Conservation (phyloP, 2,329 filamentous ascomycete species). For the Paraphoma sp. region DNA sequence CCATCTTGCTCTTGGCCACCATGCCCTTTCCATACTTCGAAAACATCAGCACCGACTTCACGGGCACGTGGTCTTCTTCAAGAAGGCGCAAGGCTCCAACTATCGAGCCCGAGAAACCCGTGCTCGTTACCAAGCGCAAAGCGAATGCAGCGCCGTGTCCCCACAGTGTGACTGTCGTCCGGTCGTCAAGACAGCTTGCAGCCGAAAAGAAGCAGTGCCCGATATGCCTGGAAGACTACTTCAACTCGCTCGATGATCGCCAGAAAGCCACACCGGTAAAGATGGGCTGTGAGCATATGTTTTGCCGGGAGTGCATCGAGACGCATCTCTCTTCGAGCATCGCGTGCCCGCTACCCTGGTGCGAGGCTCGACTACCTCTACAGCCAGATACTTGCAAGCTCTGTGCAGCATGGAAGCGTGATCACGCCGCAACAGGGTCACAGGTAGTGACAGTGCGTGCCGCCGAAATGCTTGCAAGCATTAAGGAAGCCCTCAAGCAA, state of each 20-base stretch:
- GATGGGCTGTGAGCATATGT: slow-evolving; percentile 15
- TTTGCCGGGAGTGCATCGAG: slow-evolving; percentile 21
- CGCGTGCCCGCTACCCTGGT: slow-evolving; percentile 18
- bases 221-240: slow-evolving; percentile 21
- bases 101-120: background rate
- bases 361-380: slow-evolving; percentile 2
- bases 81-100: slow-evolving; percentile 5
- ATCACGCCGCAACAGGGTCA: background rate
- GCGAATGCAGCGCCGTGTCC: slow-evolving; percentile 8
- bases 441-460: slow-evolving; percentile 21
- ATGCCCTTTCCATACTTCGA: slow-evolving; percentile 16
- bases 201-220: slow-evolving; percentile 9
- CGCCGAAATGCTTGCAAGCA: slow-evolving; percentile 19
- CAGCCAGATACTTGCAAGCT: slow-evolving; percentile 17
- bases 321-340: slow-evolving; percentile 10
- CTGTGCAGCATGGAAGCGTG: slow-evolving; percentile 14
- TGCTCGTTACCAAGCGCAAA: background rate
- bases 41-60: slow-evolving; percentile 11
- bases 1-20: background rate
- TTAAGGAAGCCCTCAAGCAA: slow-evolving; percentile 12
- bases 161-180: slow-evolving; percentile 11
- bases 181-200: slow-evolving; percentile 8
- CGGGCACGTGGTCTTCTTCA: slow-evolving; percentile 7
- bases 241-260: slow-evolving; percentile 7
- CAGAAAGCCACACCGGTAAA: slow-evolving; percentile 15